phyloP scores from a whole-genome alignment of 495 filamentous ascomycete genomes.

The Penicillium riverlandense region DNA sequence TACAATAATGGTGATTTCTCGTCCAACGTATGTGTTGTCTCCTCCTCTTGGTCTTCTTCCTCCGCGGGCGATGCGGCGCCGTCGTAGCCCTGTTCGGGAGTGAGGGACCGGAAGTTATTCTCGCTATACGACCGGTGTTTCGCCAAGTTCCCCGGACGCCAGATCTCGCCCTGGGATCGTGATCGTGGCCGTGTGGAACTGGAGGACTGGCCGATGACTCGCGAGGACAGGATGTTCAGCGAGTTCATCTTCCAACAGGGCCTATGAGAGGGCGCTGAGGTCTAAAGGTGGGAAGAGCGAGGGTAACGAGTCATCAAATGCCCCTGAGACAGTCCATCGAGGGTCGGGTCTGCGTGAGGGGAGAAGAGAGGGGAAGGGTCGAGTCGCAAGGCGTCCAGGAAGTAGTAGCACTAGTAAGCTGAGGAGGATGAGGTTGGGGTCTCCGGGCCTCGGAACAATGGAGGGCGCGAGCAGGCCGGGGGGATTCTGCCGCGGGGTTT shows the following conservation, averaged over 20 bases:
- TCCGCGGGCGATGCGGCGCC: constrained; percentile 21
- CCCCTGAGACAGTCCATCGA: constrained; percentile 11
- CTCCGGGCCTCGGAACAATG: no score
- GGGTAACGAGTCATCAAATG: constrained; percentile 22
- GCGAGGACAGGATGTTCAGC: constrained; percentile 85
- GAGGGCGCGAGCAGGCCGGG: no score
- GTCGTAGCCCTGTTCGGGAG: constrained; percentile 25
- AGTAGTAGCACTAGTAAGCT: no score
- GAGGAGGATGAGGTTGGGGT: no score
- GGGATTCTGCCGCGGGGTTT: no score
- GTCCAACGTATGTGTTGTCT: constrained; percentile 30
- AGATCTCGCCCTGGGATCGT: constrained; percentile 54
- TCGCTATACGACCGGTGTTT: constrained; percentile 44
- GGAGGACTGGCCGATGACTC: constrained; percentile 63
- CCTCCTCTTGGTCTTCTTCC: constrained; percentile 25
- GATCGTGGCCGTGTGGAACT: constrained; percentile 51
- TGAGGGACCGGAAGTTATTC: constrained; percentile 26
- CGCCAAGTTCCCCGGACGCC: constrained; percentile 37
- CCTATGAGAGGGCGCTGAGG: constrained; percentile 46
- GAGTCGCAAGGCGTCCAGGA: no score
- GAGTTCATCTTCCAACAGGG: constrained; percentile 83
- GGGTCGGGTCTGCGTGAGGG: not conserved
- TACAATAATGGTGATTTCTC: constrained; percentile 62
- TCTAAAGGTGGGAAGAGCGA: constrained; percentile 17
- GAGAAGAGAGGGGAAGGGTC: no score